Base-by-base conservation (phyloP, 2,329 filamentous ascomycete species). In the Tolypocladium ophioglossoides region DNA sequence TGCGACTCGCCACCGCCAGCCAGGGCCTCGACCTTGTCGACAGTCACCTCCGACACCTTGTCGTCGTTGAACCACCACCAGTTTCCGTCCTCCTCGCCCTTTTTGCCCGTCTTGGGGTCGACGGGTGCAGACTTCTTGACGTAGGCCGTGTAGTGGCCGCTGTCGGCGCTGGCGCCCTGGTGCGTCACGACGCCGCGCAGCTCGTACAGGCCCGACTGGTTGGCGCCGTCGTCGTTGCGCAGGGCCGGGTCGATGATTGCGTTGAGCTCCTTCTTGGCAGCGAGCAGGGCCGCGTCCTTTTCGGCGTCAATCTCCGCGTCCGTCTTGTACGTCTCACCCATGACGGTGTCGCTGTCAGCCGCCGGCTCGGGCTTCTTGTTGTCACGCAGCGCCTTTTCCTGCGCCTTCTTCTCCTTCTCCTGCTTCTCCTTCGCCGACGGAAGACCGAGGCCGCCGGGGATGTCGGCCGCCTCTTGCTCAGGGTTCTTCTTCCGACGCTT, bases 51-150 rank as follows among this genome's bases (percentile, higher is more conserved):
- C 16, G 87, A 84, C 37, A 99, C 94, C 75, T 91, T 95, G 68
- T 99, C 92, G 65, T 99, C 94, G 70, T 99, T 97, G 79, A 99
- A 99, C 92, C 94, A 99, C 92, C 94, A 99, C 94, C 94, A 99
- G 64, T 91, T 96, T 62, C 89, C 91, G 66, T 95, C 90, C 66
- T 95, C 90, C 65, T 87, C 84, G 53, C 82, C 83, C 64, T 83
- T 77, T 75, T 90, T 89, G 61, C 89, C 90, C 22, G 86, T 89
- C 64, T 84, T 83, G 18, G 85, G 78, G 62, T 95, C 87, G 55
- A 89, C 73, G 11, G 77, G 73, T 0, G 82, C 85, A 57, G 86
- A 78, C 79, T 99, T 96, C 80, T 97, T 99, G 62, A 99, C 89
- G 68, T 96, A 99, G 0, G 91, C 86, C 5, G 95, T 99, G 77